Percentiles rank a stretch among this genome's conserved stretches.
phyloP scores from a whole-genome alignment of 306 rosid species.

The Casuarina glauca region DNA sequence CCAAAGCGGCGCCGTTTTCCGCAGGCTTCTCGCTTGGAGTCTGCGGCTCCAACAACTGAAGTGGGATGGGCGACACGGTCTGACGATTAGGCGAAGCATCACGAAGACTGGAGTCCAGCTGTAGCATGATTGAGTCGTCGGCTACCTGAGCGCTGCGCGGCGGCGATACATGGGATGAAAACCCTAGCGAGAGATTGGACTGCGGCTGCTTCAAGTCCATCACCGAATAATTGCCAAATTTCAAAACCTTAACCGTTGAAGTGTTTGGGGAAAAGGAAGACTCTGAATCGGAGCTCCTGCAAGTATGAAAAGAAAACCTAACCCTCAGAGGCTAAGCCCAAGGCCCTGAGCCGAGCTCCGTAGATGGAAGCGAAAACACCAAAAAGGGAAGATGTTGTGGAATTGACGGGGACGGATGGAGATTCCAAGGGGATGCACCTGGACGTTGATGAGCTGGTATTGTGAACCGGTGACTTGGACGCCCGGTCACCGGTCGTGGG shows the following conservation, averaged over 20 bases:
- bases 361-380: not conserved
- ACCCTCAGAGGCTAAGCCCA: too few relatives aligned
- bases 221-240: not conserved
- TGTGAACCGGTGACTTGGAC: not conserved
- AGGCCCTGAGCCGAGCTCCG: conserved; percentile 4
- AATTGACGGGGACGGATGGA: conserved; percentile 7
- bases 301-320: too few relatives aligned
- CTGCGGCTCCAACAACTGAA: conserved; percentile 71
- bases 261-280: too few relatives aligned
- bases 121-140: conserved; percentile 69
- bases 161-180: conserved; percentile 65
- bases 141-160: conserved; percentile 49
- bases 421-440: conserved; percentile 35
- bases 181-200: conserved; percentile 60
- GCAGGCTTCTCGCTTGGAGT: conserved; percentile 20
- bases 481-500: not conserved
- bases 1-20: conserved; percentile 29
- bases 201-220: conserved; percentile 72
- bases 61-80: conserved; percentile 55
- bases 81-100: conserved; percentile 45
- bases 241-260: not conserved
- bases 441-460: conserved; percentile 25
- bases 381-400: not conserved
- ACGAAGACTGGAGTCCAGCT: conserved; percentile 61
- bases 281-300: too few relatives aligned